Percentiles rank a stretch among this genome's conserved stretches.
phyloP scores from a whole-genome alignment of 495 filamentous ascomycete genomes.

The Pyrenopolyporus hunteri region DNA sequence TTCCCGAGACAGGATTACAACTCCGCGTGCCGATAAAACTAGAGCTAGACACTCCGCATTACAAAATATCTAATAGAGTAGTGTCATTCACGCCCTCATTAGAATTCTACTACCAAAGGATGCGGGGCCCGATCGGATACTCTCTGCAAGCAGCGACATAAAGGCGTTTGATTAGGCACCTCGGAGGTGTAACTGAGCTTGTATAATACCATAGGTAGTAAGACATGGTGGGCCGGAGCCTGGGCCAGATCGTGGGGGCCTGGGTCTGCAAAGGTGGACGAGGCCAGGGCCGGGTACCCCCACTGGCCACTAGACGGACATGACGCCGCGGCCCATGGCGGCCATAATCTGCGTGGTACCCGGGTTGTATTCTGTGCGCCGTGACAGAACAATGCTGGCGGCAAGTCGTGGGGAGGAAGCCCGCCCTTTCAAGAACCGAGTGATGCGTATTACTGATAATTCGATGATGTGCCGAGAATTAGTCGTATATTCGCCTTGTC shows the following conservation, averaged over 20 bases:
- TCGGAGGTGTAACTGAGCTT: too few relatives aligned
- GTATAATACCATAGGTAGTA: too few relatives aligned
- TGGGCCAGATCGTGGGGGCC: constrained; percentile 72
- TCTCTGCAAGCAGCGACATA: too few relatives aligned
- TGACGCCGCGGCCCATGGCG: constrained; percentile 54
- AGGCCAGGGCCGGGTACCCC: constrained; percentile 66
- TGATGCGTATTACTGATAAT: background rate
- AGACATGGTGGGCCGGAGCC: constrained; percentile 66
- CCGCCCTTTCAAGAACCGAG: constrained; percentile 40
- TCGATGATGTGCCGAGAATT: background rate
- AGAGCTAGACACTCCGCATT: too few relatives aligned
- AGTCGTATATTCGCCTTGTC: background rate
- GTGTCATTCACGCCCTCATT: background rate
- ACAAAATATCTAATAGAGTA: background rate
- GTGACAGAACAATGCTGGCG: constrained; percentile 46
- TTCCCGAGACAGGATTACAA: constrained; percentile 8
- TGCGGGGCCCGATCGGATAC: background rate
- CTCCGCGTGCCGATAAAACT: too few relatives aligned
- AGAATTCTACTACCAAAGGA: background rate
- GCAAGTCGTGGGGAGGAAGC: constrained; percentile 31
- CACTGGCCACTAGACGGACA: constrained; percentile 65
- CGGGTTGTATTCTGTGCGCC: constrained; percentile 50
- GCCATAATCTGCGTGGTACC: constrained; percentile 43
- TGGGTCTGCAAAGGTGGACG: constrained; percentile 74
- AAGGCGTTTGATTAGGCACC: too few relatives aligned